Percentiles rank a stretch among this genome's conserved stretches.
Conservation (phyloP, 345 rosid species). For the Ceriops decandra region DNA sequence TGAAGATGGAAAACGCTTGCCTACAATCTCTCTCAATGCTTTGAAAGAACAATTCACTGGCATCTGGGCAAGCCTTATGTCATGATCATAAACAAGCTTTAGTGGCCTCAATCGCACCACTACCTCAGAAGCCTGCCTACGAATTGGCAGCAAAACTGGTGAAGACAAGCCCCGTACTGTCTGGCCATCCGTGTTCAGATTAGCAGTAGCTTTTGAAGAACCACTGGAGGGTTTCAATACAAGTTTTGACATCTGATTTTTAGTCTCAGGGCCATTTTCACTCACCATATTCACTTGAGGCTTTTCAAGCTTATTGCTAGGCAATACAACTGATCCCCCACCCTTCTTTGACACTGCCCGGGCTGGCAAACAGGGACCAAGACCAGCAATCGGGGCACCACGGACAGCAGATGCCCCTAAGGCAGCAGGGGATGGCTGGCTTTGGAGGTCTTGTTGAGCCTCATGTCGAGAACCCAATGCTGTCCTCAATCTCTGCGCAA, state of each 20-base stretch:
- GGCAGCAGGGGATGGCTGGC: slow-evolving; percentile 98
- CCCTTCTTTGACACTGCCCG: slow-evolving; percentile 66
- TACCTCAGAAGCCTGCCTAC: slow-evolving; percentile 34
- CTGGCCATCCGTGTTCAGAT: slow-evolving; percentile 23
- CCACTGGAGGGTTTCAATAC: slow-evolving; percentile 51
- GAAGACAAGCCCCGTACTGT: slow-evolving; percentile 32
- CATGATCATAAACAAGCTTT: slow-evolving; percentile 93
- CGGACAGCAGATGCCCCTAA: slow-evolving; percentile 95
- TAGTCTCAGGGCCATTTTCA: slow-evolving; percentile 58
- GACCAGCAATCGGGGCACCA: slow-evolving; percentile 85
- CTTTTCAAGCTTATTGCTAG: slow-evolving; percentile 48
- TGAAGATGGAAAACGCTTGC: slow-evolving; percentile 73
- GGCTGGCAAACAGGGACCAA: slow-evolving; percentile 89
- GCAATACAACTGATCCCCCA: slow-evolving; percentile 35
- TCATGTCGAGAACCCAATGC: slow-evolving; percentile 65
- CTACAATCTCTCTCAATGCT: slow-evolving; percentile 69
- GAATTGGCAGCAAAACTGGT: slow-evolving; percentile 16
- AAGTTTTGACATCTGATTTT: slow-evolving; percentile 49
- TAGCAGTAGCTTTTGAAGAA: slow-evolving; percentile 41
- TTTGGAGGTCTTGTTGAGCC: slow-evolving; percentile 81
- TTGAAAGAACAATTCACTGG: slow-evolving; percentile 78
- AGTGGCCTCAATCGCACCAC: slow-evolving; percentile 56
- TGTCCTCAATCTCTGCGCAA: slow-evolving; percentile 58
- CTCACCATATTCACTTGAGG: slow-evolving; percentile 26
- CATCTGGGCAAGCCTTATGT: slow-evolving; percentile 84